Conservation (phyloP, 805 yeast genomes). For the Groenewaldozyma salmanticensis region DNA sequence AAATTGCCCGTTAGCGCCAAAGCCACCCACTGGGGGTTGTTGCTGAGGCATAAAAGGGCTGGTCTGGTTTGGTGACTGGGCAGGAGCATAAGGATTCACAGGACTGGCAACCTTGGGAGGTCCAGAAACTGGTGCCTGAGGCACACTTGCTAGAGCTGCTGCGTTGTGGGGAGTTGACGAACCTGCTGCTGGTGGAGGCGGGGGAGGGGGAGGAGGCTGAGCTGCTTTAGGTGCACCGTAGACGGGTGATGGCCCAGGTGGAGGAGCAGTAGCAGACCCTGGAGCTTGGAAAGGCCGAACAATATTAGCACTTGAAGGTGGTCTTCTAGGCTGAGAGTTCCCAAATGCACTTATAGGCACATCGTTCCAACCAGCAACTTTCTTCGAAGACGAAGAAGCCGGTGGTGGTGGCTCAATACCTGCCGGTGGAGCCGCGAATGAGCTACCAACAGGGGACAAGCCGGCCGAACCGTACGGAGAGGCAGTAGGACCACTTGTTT, state of each 20-base stretch:
- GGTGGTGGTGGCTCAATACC: conserved; percentile 14
- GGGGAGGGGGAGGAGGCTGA: conserved; percentile 8
- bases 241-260: conserved; percentile 16
- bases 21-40: background rate
- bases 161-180: too few species aligned
- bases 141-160: background rate
- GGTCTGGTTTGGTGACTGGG: conserved; percentile 3
- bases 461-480: too few species aligned
- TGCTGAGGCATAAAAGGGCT: too few species aligned
- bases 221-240: background rate
- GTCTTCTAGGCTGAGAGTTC: conserved; percentile 12
- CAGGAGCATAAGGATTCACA: conserved; percentile 19
- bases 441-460: too few species aligned
- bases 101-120: conserved; percentile 18
- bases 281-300: conserved; percentile 1
- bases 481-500: conserved; percentile 15
- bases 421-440: conserved; percentile 14
- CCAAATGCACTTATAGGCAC: conserved; percentile 19
- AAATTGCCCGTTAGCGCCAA: conserved; percentile 5
- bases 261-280: conserved; percentile 14
- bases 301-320: conserved; percentile 21
- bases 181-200: conserved; percentile 5
- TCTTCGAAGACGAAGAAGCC: conserved; percentile 13
- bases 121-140: conserved; percentile 16
- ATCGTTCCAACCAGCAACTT: conserved; percentile 22